Base-by-base conservation (phyloP, 139 green algal genomes). In the Coelastrella sp. region DNA sequence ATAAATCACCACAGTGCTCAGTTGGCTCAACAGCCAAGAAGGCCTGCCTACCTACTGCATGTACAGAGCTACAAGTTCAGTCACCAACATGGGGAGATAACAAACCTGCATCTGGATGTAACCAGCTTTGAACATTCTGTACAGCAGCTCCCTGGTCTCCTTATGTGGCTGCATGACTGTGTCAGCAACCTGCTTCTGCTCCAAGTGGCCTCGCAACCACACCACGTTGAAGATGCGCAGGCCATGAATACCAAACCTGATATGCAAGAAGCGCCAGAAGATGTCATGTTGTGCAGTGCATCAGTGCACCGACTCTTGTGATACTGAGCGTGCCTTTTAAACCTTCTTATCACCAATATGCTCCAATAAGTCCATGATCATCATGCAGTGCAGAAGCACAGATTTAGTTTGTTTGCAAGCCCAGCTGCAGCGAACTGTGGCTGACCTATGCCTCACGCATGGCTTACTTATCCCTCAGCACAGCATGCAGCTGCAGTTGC, bases 181-280 rank as follows among this genome's bases (percentile, higher is more conserved):
- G 65, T 90, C 87, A 68, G 87, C 87, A 56, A 96, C 92, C 92
- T 97, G 93, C 91, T 98, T 98, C 91, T 98, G 97, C 94, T 99
- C 97, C 93, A 99, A 85, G 92, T 98, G 94, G 0, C 92, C 92
- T 7, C 85, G 78, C 8, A 92, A 6, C 17, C 95, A 74, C 82
- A 99, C 92, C 87, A 97, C 89, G 4, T 95, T 90, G 89, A 97
- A 98, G 15, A 99, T 91, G 11, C 97, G 96, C 91, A 97, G 89
- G 8, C 92, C 97, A 15, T 78, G 80, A 6, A 70, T 15, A 11
- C 95, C 97, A 94, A 97, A 97, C 84, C 82, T 90, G 80, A 70
- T 9, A n/a, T 78, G 7, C 56, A 1, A 49, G 1, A 49, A 1
- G 3, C 35, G 35, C 35, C 35, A 3, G 35, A 1, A 49, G 35